phyloP scores from a whole-genome alignment of 345 rosid genomes.

The Tarenaya hassleriana region DNA sequence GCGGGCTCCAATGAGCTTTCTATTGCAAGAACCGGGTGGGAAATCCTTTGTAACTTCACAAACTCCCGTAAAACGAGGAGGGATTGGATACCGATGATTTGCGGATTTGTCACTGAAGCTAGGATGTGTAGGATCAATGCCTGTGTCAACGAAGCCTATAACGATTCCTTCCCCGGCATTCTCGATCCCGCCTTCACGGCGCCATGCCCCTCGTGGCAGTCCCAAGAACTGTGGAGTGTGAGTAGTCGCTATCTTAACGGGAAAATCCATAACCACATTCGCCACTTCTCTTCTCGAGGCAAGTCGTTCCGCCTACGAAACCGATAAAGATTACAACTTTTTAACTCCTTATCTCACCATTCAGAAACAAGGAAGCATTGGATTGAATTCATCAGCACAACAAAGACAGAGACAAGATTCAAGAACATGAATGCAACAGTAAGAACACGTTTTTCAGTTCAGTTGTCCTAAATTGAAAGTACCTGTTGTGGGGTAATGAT shows the following conservation, averaged over 20 bases:
- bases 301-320: conserved; percentile 56
- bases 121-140: conserved; percentile 86
- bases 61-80: conserved; percentile 69
- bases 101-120: conserved; percentile 65
- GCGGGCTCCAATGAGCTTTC: conserved; percentile 91
- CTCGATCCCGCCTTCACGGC: conserved; percentile 61
- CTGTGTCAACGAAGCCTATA: conserved; percentile 84
- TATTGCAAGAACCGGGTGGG: conserved; percentile 99
- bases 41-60: conserved; percentile 90
- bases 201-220: conserved; percentile 83
- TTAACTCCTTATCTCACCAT: not conserved
- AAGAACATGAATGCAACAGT: too few relatives aligned
- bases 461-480: conserved; percentile 9
- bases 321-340: too few relatives aligned
- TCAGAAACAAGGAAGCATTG: not conserved
- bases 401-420: too few relatives aligned
- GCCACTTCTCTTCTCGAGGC: conserved; percentile 64
- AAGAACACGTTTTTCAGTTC: not conserved
- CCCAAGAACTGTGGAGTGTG: conserved; percentile 95
- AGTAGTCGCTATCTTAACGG: conserved; percentile 83
- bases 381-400: too few relatives aligned
- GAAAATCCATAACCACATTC: conserved; percentile 68
- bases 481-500: conserved; percentile 81
- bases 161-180: conserved; percentile 94
- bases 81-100: conserved; percentile 57